Evolutionary conservation across 306 rosid genomes (phyloP).

Genomic region (Vigna radiata): DNA sequence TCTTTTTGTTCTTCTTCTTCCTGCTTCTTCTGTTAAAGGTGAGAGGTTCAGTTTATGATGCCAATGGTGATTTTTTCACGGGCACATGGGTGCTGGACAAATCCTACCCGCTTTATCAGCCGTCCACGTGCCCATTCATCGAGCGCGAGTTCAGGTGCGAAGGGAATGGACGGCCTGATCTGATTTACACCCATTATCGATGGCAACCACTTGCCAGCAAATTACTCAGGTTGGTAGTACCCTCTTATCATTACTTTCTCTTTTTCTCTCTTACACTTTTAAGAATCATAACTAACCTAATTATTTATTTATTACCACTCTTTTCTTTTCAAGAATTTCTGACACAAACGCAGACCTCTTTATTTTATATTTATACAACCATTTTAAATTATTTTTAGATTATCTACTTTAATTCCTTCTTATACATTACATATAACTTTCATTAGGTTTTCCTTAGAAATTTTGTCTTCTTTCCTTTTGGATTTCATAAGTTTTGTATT

Average conservation of each 20-base stretch:
- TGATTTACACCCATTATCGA: slow-evolving; percentile 62
- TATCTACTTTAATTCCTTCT: too few relatives aligned
- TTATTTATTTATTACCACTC: neutral
- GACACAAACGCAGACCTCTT: neutral
- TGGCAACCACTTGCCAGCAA: slow-evolving; percentile 83
- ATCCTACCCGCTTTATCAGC: slow-evolving; percentile 66
- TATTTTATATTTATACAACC: too few relatives aligned
- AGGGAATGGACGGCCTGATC: slow-evolving; percentile 81
- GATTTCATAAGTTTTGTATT: too few relatives aligned
- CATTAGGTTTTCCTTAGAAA: too few relatives aligned
- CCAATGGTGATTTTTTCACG: slow-evolving; percentile 62
- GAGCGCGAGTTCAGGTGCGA: slow-evolving; percentile 79
- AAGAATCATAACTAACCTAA: neutral
- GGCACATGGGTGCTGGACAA: slow-evolving; percentile 77
- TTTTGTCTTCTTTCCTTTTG: too few relatives aligned
- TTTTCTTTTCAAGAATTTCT: neutral
- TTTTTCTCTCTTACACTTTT: neutral
- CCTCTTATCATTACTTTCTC: neutral
- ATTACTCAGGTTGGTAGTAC: slow-evolving; percentile 55
- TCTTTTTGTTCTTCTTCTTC: neutral
- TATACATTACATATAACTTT: too few relatives aligned
- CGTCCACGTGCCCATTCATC: slow-evolving; percentile 70
- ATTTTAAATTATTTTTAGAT: too few relatives aligned
- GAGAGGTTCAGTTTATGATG: slow-evolving; percentile 2
- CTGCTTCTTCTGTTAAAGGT: neutral